Evolutionary conservation across 2,329 filamentous ascomycete genomes (phyloP).

Genomic region (Fusarium succisae): DNA sequence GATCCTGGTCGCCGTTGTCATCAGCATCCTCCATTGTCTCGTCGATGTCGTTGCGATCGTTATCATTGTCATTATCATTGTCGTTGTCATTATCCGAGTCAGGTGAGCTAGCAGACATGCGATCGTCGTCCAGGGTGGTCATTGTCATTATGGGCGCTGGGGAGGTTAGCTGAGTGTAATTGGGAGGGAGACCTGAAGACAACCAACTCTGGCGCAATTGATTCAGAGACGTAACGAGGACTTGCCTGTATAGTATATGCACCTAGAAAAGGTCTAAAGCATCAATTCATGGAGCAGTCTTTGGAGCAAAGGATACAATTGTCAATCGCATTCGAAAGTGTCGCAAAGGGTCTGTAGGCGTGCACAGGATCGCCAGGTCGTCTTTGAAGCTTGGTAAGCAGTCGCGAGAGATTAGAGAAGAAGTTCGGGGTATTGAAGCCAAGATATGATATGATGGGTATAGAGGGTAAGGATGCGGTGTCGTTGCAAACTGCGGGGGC

Average conservation of each 20-base stretch:
- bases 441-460: background rate
- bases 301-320: background rate
- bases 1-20: constrained; percentile 48
- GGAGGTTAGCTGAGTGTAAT: background rate
- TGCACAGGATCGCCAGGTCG: background rate
- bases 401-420: constrained; percentile 1
- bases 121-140: constrained; percentile 37
- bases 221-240: background rate
- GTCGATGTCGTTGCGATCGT: constrained; percentile 57
- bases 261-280: background rate
- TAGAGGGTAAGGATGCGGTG: background rate
- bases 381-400: background rate
- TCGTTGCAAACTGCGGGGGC: constrained; percentile 18
- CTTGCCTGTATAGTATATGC: background rate
- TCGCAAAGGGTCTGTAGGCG: constrained; percentile 12
- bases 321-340: background rate
- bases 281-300: background rate
- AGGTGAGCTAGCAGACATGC: constrained; percentile 37
- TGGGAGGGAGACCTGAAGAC: background rate
- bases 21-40: constrained; percentile 65
- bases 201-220: background rate
- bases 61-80: constrained; percentile 63
- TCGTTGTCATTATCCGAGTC: constrained; percentile 45
- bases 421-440: background rate
- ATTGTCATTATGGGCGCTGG: constrained; percentile 26